Percentiles rank a stretch among this genome's conserved stretches.
These are phyloP conservation scores for Nemania serpens DNA, from an alignment of 2,329 filamentous ascomycete species.

Conservation along the genomic window DNA sequence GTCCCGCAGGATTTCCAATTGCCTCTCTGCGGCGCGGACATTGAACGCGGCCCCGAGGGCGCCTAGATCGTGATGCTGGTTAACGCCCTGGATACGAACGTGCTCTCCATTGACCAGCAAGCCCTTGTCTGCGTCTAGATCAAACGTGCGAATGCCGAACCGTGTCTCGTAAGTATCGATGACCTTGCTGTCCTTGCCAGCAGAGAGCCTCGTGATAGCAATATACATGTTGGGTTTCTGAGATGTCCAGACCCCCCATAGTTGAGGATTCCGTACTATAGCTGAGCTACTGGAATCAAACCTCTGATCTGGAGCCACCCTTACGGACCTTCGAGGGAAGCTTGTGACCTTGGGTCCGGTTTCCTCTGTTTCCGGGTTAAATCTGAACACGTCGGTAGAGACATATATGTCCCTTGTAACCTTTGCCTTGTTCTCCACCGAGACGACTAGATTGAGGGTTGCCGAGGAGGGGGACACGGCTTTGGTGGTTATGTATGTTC, in stretches of 20 bases:
- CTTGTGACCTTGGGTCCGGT: slow-evolving; percentile 40
- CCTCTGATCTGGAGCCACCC: slow-evolving; percentile 41
- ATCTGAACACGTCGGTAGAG: slow-evolving; percentile 46
- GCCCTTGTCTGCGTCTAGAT: slow-evolving; percentile 47
- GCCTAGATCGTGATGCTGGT: slow-evolving; percentile 58
- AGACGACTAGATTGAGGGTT: slow-evolving; percentile 49
- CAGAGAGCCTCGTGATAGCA: slow-evolving; percentile 48
- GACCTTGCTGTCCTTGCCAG: slow-evolving; percentile 18
- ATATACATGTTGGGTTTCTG: slow-evolving; percentile 54
- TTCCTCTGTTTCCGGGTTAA: slow-evolving; percentile 41
- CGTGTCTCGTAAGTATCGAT: slow-evolving; percentile 53
- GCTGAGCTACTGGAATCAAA: slow-evolving; percentile 43
- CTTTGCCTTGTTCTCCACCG: slow-evolving; percentile 50
- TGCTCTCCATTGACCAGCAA: slow-evolving; percentile 52
- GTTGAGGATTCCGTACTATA: slow-evolving; percentile 44
- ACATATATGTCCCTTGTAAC: slow-evolving; percentile 44
- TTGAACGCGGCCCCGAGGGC: slow-evolving; percentile 58
- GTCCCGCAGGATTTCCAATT: slow-evolving; percentile 53
- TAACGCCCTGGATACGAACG: slow-evolving; percentile 51
- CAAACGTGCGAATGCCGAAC: slow-evolving; percentile 54
- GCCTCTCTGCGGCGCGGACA: slow-evolving; percentile 51
- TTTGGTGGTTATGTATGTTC: slow-evolving; percentile 53
- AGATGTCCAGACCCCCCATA: slow-evolving; percentile 53
- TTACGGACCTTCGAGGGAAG: slow-evolving; percentile 41
- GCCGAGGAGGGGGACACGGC: slow-evolving; percentile 51